Base-by-base conservation (phyloP, 2,329 filamentous ascomycete species). In the Scolecobasidium constrictum region DNA sequence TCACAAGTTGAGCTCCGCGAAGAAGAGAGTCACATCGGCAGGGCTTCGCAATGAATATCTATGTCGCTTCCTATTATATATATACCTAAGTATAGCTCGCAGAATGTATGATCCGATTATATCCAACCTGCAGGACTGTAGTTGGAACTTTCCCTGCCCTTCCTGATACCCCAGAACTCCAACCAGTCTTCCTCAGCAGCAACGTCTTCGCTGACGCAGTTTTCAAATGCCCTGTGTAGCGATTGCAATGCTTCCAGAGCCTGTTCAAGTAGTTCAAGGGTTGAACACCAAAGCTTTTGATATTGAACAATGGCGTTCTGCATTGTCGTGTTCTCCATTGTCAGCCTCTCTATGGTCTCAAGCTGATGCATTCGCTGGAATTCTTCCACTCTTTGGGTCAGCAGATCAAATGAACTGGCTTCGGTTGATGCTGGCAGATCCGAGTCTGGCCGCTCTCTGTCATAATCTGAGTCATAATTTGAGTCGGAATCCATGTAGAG, bases 201-300 rank as follows among this genome's bases (percentile, higher is more conserved):
- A 36, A 36, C 18, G 16, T 36, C 34, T 36, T 36, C 34, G 16
- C 16, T 36, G 16, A 36, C 11, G 16, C 34, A 36, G 34, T 36
- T 11, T 36, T 36, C 9, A 17, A 36, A 18, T 36, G 34, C 34
- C 16, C 18, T 36, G 7, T 36, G 17, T 36, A 36, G 16, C 34
- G 16, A 11, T 36, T 36, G 34, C 16, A 36, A 36, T 7, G 34
- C 34, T 36, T 36, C 16, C 7, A 36, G 34, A 36, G 34, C 34
- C 18, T 36, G 34, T 36, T 36, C 34, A 36, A 36, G 34, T 18
- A 36, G 16, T 36, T 36, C 34, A 17, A 36, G 34, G 17, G 17
- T 36, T 36, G 34, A 36, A 36, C 34, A 36, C 34, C 34, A 36
- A 36, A 36, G 34, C 34, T 36, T 36, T 36, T 36, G 34, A 17